phyloP scores from a whole-genome alignment of 139 green algal species.

The Pleodorina starrii region DNA sequence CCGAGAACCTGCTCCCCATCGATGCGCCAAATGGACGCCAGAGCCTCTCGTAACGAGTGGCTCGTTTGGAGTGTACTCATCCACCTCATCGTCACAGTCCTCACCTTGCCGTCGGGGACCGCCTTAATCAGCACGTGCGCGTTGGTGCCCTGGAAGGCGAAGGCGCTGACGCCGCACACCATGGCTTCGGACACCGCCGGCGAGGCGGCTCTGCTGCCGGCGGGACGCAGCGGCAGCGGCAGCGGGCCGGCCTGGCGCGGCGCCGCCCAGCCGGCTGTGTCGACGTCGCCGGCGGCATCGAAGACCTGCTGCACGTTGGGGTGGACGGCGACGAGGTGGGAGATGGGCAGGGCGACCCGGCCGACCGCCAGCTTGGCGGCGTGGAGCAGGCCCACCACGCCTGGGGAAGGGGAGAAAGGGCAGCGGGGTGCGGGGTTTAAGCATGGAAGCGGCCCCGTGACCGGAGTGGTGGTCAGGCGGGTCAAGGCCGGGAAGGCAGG shows the following conservation, averaged over 20 bases:
- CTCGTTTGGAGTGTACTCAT: too few species aligned
- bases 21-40: too few species aligned
- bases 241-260: constrained; percentile 18
- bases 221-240: neutral
- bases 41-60: too few species aligned
- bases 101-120: neutral
- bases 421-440: too few species aligned
- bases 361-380: constrained; percentile 40
- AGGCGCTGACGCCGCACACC: constrained; percentile 76
- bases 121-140: constrained; percentile 72
- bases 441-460: neutral
- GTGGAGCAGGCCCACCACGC: constrained; percentile 72
- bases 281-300: neutral
- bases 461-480: too few species aligned
- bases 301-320: constrained; percentile 58
- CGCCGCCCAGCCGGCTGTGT: constrained; percentile 46
- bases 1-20: too few species aligned
- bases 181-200: neutral
- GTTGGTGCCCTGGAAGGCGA: constrained; percentile 90
- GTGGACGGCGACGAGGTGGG: constrained; percentile 74
- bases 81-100: neutral
- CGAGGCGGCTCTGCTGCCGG: neutral
- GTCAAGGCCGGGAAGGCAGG: too few species aligned
- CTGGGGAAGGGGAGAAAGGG: constrained; percentile 56
- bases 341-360: constrained; percentile 50